Evolutionary conservation across 1,284 basidiomycete genomes (phyloP), one percentile per base, ranked within the genome.

Genomic region (Golubevia sp.): DNA sequence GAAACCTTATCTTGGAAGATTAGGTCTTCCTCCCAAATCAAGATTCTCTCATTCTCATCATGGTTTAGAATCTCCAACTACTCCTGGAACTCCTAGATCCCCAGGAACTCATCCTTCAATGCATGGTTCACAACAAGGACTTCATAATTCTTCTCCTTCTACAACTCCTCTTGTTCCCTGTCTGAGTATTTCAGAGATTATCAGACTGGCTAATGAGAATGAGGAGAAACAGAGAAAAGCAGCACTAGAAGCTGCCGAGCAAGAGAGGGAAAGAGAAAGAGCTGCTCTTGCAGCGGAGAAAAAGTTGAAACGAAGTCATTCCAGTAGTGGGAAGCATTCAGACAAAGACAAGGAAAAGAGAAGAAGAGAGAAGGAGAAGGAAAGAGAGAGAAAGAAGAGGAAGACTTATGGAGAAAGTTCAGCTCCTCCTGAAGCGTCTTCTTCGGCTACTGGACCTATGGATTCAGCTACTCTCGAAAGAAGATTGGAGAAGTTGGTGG

Each of bases 401-500:
- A 71, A 70, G 55, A 15, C 63, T 55, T 15, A 13, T 23, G 55
- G 66, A 65, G 49, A 38, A 21, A 8, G 25, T 48, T 21, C 25
- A 25, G 6, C n/a, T 48, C 5, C 2, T 21, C 24, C 58, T 13
- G 24, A 55, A 3, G 48, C 49, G 2, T n/a, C n/a, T n/a, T n/a
- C n/a, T n/a, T n/a, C n/a, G n/a, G n/a, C n/a, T n/a, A n/a, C n/a
- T n/a, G n/a, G n/a, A n/a, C 56, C 49, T 30, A 66, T 60, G 2
- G 44, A 61, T 26, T 52, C 61, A 34, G 60, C 63, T 7, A 55
- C 59, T 53, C 65, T 64, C 50, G 77, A 75, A 61, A 71, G 71
- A 83, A 87, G 54, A 71, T 84, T 97, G 67, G 84, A 90, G 71
- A 93, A 93, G 83, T 87, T 97, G 23, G 89, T 99, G 6, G 92